phyloP scores from a whole-genome alignment of 768 basidiomycete genomes.

The Trichaptum fuscoviolaceum region DNA sequence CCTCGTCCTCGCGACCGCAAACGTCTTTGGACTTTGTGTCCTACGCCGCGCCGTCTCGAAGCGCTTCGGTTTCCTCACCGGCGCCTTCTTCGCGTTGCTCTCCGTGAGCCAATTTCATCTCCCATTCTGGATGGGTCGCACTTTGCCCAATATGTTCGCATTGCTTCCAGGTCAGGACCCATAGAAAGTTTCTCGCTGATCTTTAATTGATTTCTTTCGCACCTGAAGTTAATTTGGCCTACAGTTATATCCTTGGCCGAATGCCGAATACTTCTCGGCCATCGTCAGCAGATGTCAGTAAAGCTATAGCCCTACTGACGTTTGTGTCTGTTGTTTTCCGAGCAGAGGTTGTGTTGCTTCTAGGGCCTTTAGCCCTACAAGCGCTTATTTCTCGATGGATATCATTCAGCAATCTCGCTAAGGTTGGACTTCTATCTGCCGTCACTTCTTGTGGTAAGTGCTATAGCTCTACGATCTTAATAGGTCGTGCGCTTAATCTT shows the following conservation, averaged over 20 bases:
- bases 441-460: constrained; percentile 47
- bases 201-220: constrained; percentile 6
- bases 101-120: constrained; percentile 85
- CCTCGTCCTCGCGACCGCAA: constrained; percentile 60
- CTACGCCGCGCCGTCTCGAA: constrained; percentile 56
- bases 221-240: constrained; percentile 51
- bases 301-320: constrained; percentile 55
- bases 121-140: constrained; percentile 90
- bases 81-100: constrained; percentile 60
- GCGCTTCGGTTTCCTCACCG: constrained; percentile 58
- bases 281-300: constrained; percentile 27
- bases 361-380: constrained; percentile 58
- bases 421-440: constrained; percentile 45
- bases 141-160: constrained; percentile 93
- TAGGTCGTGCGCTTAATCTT: not conserved
- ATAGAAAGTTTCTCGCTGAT: not conserved
- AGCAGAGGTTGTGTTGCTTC: constrained; percentile 68
- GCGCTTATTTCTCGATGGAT: constrained; percentile 38
- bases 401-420: constrained; percentile 38
- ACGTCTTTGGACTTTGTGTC: constrained; percentile 56
- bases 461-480: not conserved
- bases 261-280: constrained; percentile 35
- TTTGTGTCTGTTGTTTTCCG: constrained; percentile 70
- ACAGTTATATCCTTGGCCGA: constrained; percentile 42
- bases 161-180: constrained; percentile 60